These are phyloP conservation scores for Pseudonitzschia pungens DNA, from an alignment of 108 stramenopile species.

Conservation along the genomic window DNA sequence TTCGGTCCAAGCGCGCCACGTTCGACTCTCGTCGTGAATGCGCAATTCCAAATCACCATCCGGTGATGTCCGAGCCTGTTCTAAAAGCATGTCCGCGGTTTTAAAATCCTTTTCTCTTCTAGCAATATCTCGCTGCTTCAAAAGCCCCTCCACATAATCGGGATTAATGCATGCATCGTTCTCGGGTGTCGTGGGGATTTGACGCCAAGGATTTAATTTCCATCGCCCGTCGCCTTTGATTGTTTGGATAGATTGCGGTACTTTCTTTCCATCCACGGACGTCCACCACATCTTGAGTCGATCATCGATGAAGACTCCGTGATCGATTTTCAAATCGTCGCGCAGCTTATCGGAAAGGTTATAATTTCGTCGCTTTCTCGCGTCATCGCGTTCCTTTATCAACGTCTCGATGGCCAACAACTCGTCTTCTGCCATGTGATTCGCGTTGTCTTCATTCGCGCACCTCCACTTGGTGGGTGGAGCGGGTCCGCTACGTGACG, in stretches of 20 bases:
- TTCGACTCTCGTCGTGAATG: slow-evolving; percentile 81
- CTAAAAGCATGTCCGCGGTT: slow-evolving; percentile 69
- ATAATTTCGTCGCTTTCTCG: slow-evolving; percentile 60
- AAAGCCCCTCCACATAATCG: slow-evolving; percentile 58
- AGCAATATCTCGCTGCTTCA: slow-evolving; percentile 76
- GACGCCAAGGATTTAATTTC: slow-evolving; percentile 70
- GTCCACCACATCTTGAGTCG: slow-evolving; percentile 84
- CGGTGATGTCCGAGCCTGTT: slow-evolving; percentile 65
- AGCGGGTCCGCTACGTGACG: slow-evolving; percentile 16
- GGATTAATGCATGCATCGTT: slow-evolving; percentile 79
- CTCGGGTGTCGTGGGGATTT: slow-evolving; percentile 76
- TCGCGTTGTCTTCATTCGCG: slow-evolving; percentile 63
- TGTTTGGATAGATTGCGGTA: slow-evolving; percentile 58
- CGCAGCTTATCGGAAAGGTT: slow-evolving; percentile 67
- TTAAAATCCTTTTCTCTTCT: slow-evolving; percentile 76
- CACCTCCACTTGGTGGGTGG: slow-evolving; percentile 73
- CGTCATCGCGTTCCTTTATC: slow-evolving; percentile 65
- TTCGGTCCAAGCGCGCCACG: slow-evolving; percentile 85
- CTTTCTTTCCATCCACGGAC: slow-evolving; percentile 52
- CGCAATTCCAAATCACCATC: slow-evolving; percentile 64
- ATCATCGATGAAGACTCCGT: slow-evolving; percentile 76
- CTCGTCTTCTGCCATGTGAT: slow-evolving; percentile 44
- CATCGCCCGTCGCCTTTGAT: slow-evolving; percentile 84
- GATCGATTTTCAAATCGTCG: slow-evolving; percentile 60
- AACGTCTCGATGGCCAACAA: slow-evolving; percentile 38